phyloP scores from a whole-genome alignment of 306 rosid genomes.

The Quercus glauca region DNA sequence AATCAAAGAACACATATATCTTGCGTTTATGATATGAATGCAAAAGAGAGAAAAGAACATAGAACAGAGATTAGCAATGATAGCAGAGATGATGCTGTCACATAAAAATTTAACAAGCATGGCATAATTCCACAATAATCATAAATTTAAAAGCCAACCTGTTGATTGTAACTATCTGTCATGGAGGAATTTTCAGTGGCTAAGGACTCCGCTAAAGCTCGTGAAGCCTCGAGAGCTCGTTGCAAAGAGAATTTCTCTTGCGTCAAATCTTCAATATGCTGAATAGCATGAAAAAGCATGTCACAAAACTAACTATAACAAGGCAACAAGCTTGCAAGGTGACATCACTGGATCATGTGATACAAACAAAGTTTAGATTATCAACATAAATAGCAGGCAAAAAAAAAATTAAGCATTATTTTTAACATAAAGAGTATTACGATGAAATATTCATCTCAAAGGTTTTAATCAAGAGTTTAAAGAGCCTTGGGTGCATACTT shows the following conservation, averaged over 20 bases:
- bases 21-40: background rate
- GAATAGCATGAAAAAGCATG: constrained; percentile 20
- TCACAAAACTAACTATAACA: background rate
- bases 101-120: background rate
- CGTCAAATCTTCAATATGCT: constrained; percentile 98
- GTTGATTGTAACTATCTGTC: constrained; percentile 87
- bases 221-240: constrained; percentile 85
- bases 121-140: background rate
- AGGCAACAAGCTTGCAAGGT: background rate
- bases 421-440: background rate
- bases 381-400: background rate
- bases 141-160: constrained; percentile 47
- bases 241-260: constrained; percentile 90
- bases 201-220: constrained; percentile 73
- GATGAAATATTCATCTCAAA: background rate
- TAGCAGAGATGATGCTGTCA: background rate
- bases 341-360: background rate
- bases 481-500: background rate
- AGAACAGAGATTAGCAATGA: background rate
- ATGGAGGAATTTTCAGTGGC: constrained; percentile 96
- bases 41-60: background rate
- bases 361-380: background rate
- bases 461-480: background rate
- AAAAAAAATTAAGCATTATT: background rate
- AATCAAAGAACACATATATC: background rate